Evolutionary conservation across 1,139 yeast genomes (phyloP), one percentile per base, ranked within the genome.

Genomic region (Geotrichum candidum): DNA sequence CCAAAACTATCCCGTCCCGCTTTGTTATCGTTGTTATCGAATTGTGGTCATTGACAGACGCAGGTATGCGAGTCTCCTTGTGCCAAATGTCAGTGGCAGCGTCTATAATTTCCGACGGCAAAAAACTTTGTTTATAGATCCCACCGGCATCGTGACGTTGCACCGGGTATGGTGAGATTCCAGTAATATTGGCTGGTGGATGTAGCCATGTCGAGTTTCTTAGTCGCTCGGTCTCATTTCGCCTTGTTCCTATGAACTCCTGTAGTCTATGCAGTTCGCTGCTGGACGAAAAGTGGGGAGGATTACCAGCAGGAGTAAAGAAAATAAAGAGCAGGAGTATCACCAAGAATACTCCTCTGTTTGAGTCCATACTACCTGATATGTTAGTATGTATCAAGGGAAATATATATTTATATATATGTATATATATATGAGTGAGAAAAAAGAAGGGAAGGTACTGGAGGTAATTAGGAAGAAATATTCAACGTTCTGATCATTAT

Each of bases 111-210:
- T 70, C 72, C 68, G 86, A 79, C 0, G 96, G 96, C 11, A 90
- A 70, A 1, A 89, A 74, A 25, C 88, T 57, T 87, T 84, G 62
- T 85, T 74, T 69, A 78, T 79, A 54, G n/a, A 45, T 27, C 2
- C 51, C 54, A 13, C 53, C 56, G 15, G 33, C 35, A 65, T 18
- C 35, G 9, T 63, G 60, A 2, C 65, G 65, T 18, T 62, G 62
- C 1, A 45, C 61, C 1, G 70, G 67, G 56, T 70, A 68, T 7
- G 63, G 52, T 2, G 53, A 50, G 25, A 86, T 82, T 9, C 96
- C 96, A 0, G 96, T 88, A 11, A 90, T 72, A 68, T 88, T 87
- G 0, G 88, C 88, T 71, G 86, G 87, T 9, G 90, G 90, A 3
- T 74, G 65, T 22, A 70, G 64, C 70, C 81, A 85, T 1, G 80